phyloP scores from a whole-genome alignment of 495 filamentous ascomycete genomes.

The Daldinia concentrica region DNA sequence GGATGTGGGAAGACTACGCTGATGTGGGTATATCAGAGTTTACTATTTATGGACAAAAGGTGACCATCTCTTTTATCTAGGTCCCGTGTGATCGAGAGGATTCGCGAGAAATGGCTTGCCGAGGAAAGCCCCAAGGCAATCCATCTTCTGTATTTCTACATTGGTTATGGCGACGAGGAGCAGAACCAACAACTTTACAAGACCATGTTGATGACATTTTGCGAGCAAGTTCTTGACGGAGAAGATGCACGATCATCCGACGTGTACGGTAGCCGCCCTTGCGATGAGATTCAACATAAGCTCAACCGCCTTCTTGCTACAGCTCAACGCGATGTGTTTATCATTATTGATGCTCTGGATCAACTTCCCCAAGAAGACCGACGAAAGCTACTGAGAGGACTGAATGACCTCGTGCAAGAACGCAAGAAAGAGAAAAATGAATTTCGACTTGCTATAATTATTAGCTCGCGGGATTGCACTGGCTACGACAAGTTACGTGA shows the following conservation, averaged over 20 bases:
- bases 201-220: slow-evolving; percentile 17
- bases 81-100: slow-evolving; percentile 10
- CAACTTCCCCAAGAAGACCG: slow-evolving; percentile 1
- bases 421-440: neutral
- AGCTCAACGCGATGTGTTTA: slow-evolving; percentile 27
- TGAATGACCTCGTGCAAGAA: neutral
- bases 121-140: neutral
- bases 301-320: neutral
- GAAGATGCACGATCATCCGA: neutral
- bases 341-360: slow-evolving; percentile 23
- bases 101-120: neutral
- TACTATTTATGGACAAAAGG: neutral
- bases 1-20: slow-evolving; percentile 14
- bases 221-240: slow-evolving; percentile 5
- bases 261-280: neutral
- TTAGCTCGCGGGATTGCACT: slow-evolving; percentile 8
- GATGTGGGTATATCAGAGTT: neutral
- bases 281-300: neutral
- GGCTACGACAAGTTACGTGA: neutral
- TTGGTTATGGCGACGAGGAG: neutral
- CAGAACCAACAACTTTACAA: slow-evolving; percentile 2
- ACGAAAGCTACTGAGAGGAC: neutral
- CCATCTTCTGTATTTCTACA: slow-evolving; percentile 10
- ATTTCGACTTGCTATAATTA: neutral
- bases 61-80: neutral